Evolutionary conservation across 305 asterid genomes (phyloP).

Genomic region (Caryopteris hybrid): DNA sequence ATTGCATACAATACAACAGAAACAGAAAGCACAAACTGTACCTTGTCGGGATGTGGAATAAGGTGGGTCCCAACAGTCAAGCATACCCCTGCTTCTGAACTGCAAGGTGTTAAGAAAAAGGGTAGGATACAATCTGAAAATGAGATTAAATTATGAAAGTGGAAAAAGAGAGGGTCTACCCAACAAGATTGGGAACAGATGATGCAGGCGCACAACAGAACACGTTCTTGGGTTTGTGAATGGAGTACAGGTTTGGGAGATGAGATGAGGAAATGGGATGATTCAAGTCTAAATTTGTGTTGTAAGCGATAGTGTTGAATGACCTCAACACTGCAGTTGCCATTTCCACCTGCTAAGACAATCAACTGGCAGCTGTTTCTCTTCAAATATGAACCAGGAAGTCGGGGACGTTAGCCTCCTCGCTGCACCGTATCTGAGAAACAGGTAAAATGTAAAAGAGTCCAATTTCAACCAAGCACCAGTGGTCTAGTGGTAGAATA

Average conservation of each 20-base stretch:
- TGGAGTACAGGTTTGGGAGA: not conserved
- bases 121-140: not conserved
- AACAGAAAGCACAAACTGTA: not conserved
- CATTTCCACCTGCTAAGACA: constrained; percentile 15
- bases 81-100: constrained; percentile 46
- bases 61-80: constrained; percentile 62
- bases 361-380: constrained; percentile 5
- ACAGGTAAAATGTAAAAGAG: too few relatives aligned
- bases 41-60: constrained; percentile 89
- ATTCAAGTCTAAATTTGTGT: not conserved
- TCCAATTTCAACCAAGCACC: constrained; percentile 30
- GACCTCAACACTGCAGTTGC: constrained; percentile 28
- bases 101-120: constrained; percentile 2
- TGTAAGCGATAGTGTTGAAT: constrained; percentile 15
- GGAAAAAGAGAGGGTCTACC: constrained; percentile 18
- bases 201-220: constrained; percentile 19
- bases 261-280: constrained; percentile 7
- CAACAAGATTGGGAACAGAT: constrained; percentile 23
- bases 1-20: too few relatives aligned
- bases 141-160: not conserved
- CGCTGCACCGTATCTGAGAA: constrained; percentile 23
- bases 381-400: not conserved
- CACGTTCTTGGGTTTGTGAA: constrained; percentile 17
- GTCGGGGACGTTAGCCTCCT: constrained; percentile 1
- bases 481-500: constrained; percentile 83